Base-by-base conservation (phyloP, 805 yeast species). In the Metschnikowia hibisci region DNA sequence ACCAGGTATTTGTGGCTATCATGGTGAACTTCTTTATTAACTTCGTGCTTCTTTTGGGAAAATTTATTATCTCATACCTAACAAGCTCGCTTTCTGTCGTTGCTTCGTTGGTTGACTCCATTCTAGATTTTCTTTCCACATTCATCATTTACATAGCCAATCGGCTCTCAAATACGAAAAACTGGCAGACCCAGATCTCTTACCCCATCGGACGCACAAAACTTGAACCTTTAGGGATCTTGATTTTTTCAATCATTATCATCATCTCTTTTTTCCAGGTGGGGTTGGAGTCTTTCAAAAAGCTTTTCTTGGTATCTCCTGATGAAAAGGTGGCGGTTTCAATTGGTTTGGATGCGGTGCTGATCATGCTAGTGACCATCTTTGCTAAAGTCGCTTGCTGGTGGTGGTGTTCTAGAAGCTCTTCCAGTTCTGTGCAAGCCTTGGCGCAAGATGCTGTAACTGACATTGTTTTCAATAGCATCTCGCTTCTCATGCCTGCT, bases 401-500 rank as follows among this genome's bases (percentile, higher is more conserved):
- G 72, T 23, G 76, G 10, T 77, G 85, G 78, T 85, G 91, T 56
- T 65, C 74, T 31, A 62, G 68, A 11, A 74, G 83, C 47, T 64
- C 72, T 13, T 81, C 87, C 12, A 76, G 83, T 13, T 80, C 89
- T 0, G 82, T 86, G 2, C 84, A 80, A 55, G 95, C 95, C 0
- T 66, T 85, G 43, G 87, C 90, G 2, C 91, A 84, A 60, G 95
- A 86, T 62, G 93, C 93, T 0, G 70, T 74, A 62, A 85, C 90
- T 0, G 95, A 86, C 60, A 76, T 85, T 26, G 74, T 84, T 3
- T 85, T 85, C 69, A 86, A 86, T 63, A 54, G 73, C 1, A 82
- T 83, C 33, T 84, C 93, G 1, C 72, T 86, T 20, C 47, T 85
- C 12, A 83, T 85, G 71, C 95, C 95, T 0, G 48, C 81, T 0